Evolutionary conservation across 2,329 filamentous ascomycete genomes (phyloP).

Genomic region (Colletotrichum agaves): DNA sequence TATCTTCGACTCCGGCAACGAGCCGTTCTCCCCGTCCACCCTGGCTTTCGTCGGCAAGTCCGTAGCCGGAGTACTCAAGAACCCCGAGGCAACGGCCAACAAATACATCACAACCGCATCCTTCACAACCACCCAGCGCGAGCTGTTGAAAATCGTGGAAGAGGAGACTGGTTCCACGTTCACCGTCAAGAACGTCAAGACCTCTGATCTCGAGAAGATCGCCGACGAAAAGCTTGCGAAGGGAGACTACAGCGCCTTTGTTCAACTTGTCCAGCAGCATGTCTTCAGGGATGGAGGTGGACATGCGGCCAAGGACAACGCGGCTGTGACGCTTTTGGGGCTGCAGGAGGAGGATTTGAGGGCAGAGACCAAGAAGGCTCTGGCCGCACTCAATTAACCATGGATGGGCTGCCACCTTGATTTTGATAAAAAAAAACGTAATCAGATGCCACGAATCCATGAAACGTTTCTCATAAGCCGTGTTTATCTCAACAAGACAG

Average conservation of each 20-base stretch:
- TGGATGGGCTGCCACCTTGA: too few relatives aligned
- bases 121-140: conserved; percentile 67
- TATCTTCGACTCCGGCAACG: conserved; percentile 67
- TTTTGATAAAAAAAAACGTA: too few relatives aligned
- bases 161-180: conserved; percentile 62
- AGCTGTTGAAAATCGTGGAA: conserved; percentile 65
- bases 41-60: conserved; percentile 62
- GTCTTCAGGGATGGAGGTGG: conserved; percentile 31
- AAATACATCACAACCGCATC: conserved; percentile 67
- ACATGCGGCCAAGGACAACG: conserved; percentile 28
- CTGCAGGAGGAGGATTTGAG: conserved; percentile 33
- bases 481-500: too few relatives aligned
- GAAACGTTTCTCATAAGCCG: too few relatives aligned
- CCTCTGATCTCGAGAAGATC: conserved; percentile 49
- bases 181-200: conserved; percentile 52
- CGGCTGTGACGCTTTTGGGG: conserved; percentile 24
- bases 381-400: conserved; percentile 2
- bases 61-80: conserved; percentile 61
- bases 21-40: conserved; percentile 62
- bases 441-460: too few relatives aligned
- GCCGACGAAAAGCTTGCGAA: conserved; percentile 54
- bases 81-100: conserved; percentile 64
- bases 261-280: conserved; percentile 26
- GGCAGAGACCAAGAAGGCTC: conserved; percentile 14
- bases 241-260: conserved; percentile 46